These are phyloP conservation scores for Rhizophagus sp. DNA, from an alignment of 192 early-diverging fungal genomes.

Conservation along the genomic window DNA sequence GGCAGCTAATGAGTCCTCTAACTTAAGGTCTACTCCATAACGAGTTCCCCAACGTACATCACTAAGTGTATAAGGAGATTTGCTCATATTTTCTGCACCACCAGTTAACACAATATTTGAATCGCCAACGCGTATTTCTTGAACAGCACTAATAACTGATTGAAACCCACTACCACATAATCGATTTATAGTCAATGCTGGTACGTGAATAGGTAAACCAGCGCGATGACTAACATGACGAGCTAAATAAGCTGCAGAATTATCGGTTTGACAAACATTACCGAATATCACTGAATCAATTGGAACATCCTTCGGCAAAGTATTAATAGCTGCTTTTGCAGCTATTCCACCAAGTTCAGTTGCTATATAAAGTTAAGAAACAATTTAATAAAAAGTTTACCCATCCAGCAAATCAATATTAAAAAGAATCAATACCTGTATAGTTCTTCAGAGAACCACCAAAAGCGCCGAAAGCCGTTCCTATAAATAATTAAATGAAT, in stretches of 20 bases:
- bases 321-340: slow-evolving; percentile 83
- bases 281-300: slow-evolving; percentile 94
- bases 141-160: slow-evolving; percentile 89
- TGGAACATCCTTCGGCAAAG: slow-evolving; percentile 67
- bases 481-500: slow-evolving; percentile 5
- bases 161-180: slow-evolving; percentile 98
- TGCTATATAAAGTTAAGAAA: slow-evolving; percentile 39
- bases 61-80: slow-evolving; percentile 84
- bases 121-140: slow-evolving; percentile 86
- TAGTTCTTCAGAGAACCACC: slow-evolving; percentile 91
- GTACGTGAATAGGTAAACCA: slow-evolving; percentile 79
- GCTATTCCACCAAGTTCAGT: slow-evolving; percentile 88
- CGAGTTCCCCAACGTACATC: slow-evolving; percentile 83
- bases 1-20: slow-evolving; percentile 88
- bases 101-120: slow-evolving; percentile 85
- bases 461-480: slow-evolving; percentile 88
- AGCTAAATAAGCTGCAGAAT: slow-evolving; percentile 85
- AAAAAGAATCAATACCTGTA: slow-evolving; percentile 54
- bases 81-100: slow-evolving; percentile 93
- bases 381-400: not conserved
- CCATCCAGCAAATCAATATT: not conserved
- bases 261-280: slow-evolving; percentile 86
- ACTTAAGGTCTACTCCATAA: slow-evolving; percentile 84
- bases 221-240: slow-evolving; percentile 92
- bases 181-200: slow-evolving; percentile 91